These are phyloP conservation scores for Sporisorium reilianum DNA, from an alignment of 1,284 basidiomycete genomes.

Conservation along the genomic window DNA sequence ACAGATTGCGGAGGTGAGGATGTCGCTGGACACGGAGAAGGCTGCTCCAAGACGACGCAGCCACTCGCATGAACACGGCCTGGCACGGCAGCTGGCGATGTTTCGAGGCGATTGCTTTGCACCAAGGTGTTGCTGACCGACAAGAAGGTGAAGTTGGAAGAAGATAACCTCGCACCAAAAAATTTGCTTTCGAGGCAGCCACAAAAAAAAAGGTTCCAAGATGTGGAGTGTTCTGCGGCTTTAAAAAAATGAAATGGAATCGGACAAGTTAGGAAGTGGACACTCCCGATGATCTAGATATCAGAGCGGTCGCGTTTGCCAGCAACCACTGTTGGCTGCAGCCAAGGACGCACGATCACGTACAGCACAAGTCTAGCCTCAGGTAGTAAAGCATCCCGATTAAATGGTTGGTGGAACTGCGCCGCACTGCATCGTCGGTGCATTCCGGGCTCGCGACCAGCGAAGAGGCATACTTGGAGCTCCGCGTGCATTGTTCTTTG, in stretches of 20 bases:
- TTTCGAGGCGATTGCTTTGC: no score
- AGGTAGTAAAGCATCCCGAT: no score
- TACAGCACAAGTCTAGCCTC: no score
- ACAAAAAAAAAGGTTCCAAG: not conserved
- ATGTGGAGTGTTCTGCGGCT: not conserved
- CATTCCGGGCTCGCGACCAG: no score
- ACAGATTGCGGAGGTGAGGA: not conserved
- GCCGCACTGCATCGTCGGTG: no score
- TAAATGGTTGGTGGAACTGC: no score
- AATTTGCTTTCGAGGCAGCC: not conserved
- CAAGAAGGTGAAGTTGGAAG: not conserved
- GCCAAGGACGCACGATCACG: no score
- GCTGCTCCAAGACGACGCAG: slow-evolving; percentile 3
- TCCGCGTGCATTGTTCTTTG: not conserved
- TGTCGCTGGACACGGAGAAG: slow-evolving; percentile 3
- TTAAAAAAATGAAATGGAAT: not conserved
- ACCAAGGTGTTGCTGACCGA: not conserved
- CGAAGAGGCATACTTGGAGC: no score
- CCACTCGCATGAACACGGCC: slow-evolving; percentile 14
- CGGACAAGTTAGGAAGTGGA: no score
- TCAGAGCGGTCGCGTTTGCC: no score
- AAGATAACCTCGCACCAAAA: not conserved
- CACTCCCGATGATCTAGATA: not conserved
- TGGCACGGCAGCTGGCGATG: not conserved
- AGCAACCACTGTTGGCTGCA: no score